These are phyloP conservation scores for Eucalyptus erythrocorys DNA, from an alignment of 345 rosid genomes.

Conservation along the genomic window DNA sequence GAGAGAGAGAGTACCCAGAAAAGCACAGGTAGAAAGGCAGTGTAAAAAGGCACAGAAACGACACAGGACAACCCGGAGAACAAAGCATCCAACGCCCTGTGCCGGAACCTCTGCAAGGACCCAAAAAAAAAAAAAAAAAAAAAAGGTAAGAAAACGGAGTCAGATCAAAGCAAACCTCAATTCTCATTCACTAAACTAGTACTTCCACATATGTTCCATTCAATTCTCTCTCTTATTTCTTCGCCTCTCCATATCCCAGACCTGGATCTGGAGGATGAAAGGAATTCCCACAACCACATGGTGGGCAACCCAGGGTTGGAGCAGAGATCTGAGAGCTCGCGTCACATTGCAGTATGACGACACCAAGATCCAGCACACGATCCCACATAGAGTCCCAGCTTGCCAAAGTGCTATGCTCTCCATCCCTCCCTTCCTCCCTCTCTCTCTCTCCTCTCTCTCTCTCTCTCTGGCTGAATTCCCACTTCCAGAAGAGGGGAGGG, in stretches of 20 bases:
- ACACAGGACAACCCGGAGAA: constrained; percentile 84
- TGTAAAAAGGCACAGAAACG: constrained; percentile 96
- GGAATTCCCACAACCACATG: constrained; percentile 49
- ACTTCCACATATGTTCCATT: neutral
- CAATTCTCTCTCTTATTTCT: neutral
- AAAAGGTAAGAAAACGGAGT: neutral
- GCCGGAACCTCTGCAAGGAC: constrained; percentile 49
- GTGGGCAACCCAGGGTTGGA: constrained; percentile 57
- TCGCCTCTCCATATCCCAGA: neutral
- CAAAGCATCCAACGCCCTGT: constrained; percentile 55
- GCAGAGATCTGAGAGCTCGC: constrained; percentile 54
- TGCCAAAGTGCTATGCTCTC: constrained; percentile 74
- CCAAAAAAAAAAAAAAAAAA: neutral
- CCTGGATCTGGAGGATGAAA: constrained; percentile 77
- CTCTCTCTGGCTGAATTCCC: neutral
- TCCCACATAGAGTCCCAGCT: constrained; percentile 44
- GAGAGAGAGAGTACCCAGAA: constrained; percentile 64
- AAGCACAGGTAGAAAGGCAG: constrained; percentile 91
- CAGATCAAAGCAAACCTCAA: neutral
- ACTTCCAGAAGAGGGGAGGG: neutral
- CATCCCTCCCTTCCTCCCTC: constrained; percentile 22
- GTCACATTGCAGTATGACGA: constrained; percentile 54
- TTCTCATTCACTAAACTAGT: neutral
- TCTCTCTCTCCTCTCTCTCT: neutral
- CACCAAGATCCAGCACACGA: constrained; percentile 60